phyloP scores from a whole-genome alignment of 225 moss, liverwort and hornwort species.

The Sphagnum contortum region DNA sequence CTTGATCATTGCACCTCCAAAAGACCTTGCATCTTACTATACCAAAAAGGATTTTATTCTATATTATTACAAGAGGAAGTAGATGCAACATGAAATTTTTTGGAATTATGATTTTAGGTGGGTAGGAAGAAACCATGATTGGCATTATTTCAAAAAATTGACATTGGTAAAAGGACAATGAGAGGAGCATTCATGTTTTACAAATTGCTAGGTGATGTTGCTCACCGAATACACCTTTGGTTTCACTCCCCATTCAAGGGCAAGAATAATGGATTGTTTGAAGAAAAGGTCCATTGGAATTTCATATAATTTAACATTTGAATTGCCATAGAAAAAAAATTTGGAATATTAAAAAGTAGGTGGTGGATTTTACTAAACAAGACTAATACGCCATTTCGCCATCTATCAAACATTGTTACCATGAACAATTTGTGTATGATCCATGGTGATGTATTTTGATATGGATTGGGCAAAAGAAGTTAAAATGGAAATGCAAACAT shows the following conservation, averaged over 20 bases:
- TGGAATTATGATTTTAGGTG: conserved; percentile 11
- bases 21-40: neutral
- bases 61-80: conserved; percentile 5
- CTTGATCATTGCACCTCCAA: neutral
- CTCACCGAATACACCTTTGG: conserved; percentile 1
- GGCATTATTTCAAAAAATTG: neutral
- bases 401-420: neutral
- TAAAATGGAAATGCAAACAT: neutral
- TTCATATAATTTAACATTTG: neutral
- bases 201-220: conserved; percentile 1
- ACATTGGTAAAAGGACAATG: neutral
- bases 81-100: neutral
- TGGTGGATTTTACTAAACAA: too few species aligned
- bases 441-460: neutral
- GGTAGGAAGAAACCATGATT: neutral
- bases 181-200: neutral
- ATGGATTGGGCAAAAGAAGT: conserved; percentile 3
- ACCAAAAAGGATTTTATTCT: conserved; percentile 5
- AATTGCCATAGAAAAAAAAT: neutral
- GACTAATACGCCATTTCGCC: neutral
- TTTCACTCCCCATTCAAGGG: conserved; percentile 1
- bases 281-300: neutral
- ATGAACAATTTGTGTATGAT: neutral
- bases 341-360: neutral
- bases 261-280: neutral